Percentiles rank a stretch among this genome's conserved stretches.
Evolutionary conservation across 805 yeast species (phyloP).

Genomic region (Starmerella bombi): DNA sequence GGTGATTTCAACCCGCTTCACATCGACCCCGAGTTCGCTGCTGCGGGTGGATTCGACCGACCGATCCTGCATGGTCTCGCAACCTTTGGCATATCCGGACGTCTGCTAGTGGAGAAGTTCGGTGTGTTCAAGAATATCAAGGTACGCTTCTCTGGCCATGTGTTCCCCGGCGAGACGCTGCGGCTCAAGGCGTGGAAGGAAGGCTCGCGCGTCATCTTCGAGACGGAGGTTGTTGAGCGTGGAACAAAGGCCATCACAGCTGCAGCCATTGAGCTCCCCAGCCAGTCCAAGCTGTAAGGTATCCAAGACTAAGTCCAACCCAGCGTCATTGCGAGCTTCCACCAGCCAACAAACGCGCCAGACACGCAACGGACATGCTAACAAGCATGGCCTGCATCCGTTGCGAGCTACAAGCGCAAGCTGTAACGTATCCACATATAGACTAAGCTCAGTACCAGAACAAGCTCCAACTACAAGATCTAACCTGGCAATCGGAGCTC

Average conservation of each 20-base stretch:
- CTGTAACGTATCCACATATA: no score
- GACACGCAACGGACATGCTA: no score
- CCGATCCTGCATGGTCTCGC: constrained; percentile 94
- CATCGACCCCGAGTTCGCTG: constrained; percentile 83
- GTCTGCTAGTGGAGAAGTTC: constrained; percentile 60
- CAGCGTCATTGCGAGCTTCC: no score
- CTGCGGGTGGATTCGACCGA: constrained; percentile 65
- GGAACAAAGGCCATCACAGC: constrained; percentile 65
- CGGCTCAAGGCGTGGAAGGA: constrained; percentile 74
- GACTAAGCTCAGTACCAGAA: no score
- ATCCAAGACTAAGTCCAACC: no score
- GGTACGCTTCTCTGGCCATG: constrained; percentile 80
- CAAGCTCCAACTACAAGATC: background rate
- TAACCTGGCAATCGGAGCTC: no score
- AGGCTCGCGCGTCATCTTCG: constrained; percentile 60
- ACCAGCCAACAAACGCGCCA: no score
- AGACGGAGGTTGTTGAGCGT: constrained; percentile 69
- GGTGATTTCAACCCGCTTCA: constrained; percentile 95
- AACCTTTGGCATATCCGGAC: constrained; percentile 68
- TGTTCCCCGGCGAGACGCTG: constrained; percentile 87
- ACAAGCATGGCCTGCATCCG: no score
- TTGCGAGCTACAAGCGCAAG: no score
- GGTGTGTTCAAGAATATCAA: constrained; percentile 77
- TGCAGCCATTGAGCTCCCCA: constrained; percentile 55
- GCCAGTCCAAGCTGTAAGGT: constrained; percentile 20